Conservation (phyloP, 768 basidiomycete species). For the Leccinum fibrillosum region DNA sequence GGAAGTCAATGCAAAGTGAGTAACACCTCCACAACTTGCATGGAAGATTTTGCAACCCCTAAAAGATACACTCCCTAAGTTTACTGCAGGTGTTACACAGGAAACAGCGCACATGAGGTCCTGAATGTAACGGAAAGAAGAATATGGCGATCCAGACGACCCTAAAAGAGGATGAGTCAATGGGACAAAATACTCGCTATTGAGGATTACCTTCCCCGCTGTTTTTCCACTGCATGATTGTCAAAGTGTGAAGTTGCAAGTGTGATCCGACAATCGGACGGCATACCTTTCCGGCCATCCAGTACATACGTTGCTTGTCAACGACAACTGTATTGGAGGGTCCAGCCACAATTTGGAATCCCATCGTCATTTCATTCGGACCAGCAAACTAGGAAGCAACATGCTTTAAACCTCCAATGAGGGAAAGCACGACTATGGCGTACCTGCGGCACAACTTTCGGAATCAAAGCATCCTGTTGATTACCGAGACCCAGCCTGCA, state of each 20-base stretch:
- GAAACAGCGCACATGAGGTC: constrained; percentile 66
- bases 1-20: constrained; percentile 76
- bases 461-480: constrained; percentile 76
- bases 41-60: constrained; percentile 78
- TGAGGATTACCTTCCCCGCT: constrained; percentile 75
- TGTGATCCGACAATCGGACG: not conserved
- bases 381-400: constrained; percentile 62
- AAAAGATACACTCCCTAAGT: constrained; percentile 1
- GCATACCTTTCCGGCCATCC: constrained; percentile 76
- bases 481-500: constrained; percentile 87
- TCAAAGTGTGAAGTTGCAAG: constrained; percentile 1
- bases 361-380: constrained; percentile 60
- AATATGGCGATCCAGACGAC: constrained; percentile 86
- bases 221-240: constrained; percentile 75
- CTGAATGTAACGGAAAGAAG: constrained; percentile 80
- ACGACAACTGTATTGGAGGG: constrained; percentile 82
- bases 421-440: constrained; percentile 2
- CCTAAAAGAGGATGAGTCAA: constrained; percentile 44
- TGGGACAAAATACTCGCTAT: not conserved
- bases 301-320: constrained; percentile 84
- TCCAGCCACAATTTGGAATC: constrained; percentile 66
- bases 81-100: not conserved
- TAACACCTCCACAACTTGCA: constrained; percentile 80
- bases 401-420: not conserved
- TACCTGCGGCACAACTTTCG: constrained; percentile 81